Percentiles rank a stretch among this genome's conserved stretches.
Conservation (phyloP, 768 basidiomycete species). For the Boletellus emodensis region DNA sequence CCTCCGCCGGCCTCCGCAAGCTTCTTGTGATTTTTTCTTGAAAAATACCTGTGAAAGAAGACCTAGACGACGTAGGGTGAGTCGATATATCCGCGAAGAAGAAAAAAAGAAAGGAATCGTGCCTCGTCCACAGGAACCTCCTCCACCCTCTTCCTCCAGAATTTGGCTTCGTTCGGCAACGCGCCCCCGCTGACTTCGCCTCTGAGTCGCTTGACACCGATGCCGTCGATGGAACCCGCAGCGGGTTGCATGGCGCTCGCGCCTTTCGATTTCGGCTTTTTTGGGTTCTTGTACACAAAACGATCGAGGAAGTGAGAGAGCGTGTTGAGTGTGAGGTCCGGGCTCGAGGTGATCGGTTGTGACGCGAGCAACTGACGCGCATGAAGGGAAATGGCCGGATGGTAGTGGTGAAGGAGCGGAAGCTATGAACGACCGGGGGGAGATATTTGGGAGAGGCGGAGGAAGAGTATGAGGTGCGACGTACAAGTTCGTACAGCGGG, state of each 20-base stretch:
- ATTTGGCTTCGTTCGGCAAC: slow-evolving; percentile 70
- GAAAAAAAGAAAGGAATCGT: slow-evolving; percentile 7
- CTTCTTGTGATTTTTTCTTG: slow-evolving; percentile 58
- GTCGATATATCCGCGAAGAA: not conserved
- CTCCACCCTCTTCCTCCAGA: slow-evolving; percentile 62
- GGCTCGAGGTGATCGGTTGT: slow-evolving; percentile 72
- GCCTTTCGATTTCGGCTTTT: slow-evolving; percentile 69
- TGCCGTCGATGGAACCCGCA: slow-evolving; percentile 56
- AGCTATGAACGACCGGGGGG: slow-evolving; percentile 44
- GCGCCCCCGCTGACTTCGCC: slow-evolving; percentile 48
- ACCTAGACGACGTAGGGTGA: slow-evolving; percentile 40
- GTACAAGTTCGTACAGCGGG: slow-evolving; percentile 87
- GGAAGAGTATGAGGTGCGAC: slow-evolving; percentile 22
- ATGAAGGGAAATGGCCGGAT: slow-evolving; percentile 85
- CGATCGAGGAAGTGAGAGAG: slow-evolving; percentile 94
- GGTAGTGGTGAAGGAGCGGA: slow-evolving; percentile 81
- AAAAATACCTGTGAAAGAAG: slow-evolving; percentile 92
- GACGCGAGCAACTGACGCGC: slow-evolving; percentile 74
- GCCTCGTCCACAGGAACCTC: slow-evolving; percentile 89
- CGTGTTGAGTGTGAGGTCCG: slow-evolving; percentile 90
- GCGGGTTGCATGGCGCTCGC: slow-evolving; percentile 95
- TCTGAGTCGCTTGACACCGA: slow-evolving; percentile 67
- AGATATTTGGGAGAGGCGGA: no score
- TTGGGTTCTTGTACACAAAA: slow-evolving; percentile 96
- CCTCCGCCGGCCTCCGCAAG: slow-evolving; percentile 40